Evolutionary conservation across 2,329 filamentous ascomycete species (phyloP), one percentile per base, ranked within the genome.

Genomic region (Thyridium curvatum): DNA sequence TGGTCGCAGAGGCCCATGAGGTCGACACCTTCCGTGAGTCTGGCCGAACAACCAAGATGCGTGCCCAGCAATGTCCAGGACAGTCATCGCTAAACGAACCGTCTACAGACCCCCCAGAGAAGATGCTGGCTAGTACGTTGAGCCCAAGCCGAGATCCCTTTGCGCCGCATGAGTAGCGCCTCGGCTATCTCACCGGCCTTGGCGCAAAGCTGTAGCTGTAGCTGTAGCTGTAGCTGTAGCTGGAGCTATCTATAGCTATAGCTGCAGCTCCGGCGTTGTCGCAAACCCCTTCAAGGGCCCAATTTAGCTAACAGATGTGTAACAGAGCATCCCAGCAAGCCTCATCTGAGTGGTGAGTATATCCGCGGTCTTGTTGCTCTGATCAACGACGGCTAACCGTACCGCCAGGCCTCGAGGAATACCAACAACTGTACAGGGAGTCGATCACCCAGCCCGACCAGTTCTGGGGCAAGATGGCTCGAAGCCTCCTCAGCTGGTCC

Each of bases 401-500:
- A 14, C 13, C 32, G 28, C 43, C 49, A 83, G 79, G 67, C 52
- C 58, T 84, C 44, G 77, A 84, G 46, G 76, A 84, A 51, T 85
- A 85, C 62, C 73, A 83, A 56, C 67, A 69, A 54, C 61, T 84
- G 41, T 84, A 85, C 71, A 72, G 82, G 57, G 76, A 98, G 68
- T 98, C 93, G 35, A 96, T 98, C 60, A 82, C 83, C 52, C 72
- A 93, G 52, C 91, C 93, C 36, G 71, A 90, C 47, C 81, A 84
- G 62, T 98, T 97, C 72, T 98, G 91, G 90, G 89, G 74, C 45
- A 76, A 75, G 49, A 74, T 84, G 61, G 93, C 90, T 36, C 86
- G 89, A 47, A 89, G 97, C 54, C 79, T 96, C 39, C 77, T 98
- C 51, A 82, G 84, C 37, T 98, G 93, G 86, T 82, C 88, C 49